Conservation (phyloP, 495 filamentous ascomycete species). For the Penicillium diatomitis region DNA sequence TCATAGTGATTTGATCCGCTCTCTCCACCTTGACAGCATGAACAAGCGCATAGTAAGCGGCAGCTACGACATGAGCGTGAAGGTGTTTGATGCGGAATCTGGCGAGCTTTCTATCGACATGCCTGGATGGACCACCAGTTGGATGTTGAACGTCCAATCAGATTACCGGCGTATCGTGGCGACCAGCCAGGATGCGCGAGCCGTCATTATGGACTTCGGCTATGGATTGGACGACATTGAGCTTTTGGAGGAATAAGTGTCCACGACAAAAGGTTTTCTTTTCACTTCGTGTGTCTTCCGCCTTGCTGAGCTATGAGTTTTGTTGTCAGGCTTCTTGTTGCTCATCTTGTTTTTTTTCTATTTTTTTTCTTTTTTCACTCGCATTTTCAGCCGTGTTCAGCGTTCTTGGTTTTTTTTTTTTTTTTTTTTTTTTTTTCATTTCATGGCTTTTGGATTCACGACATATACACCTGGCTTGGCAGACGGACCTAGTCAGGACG, state of each 20-base stretch:
- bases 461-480: too few species aligned
- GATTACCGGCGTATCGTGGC: slow-evolving; percentile 90
- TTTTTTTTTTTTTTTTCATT: too few species aligned
- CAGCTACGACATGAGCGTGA: slow-evolving; percentile 89
- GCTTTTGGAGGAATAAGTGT: slow-evolving; percentile 33
- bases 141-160: slow-evolving; percentile 91
- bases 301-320: slow-evolving; percentile 11
- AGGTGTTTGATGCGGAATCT: slow-evolving; percentile 75
- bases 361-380: too few species aligned
- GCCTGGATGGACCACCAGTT: slow-evolving; percentile 85
- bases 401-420: too few species aligned
- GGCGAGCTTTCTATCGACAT: slow-evolving; percentile 67
- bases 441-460: too few species aligned
- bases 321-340: not conserved
- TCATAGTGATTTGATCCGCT: slow-evolving; percentile 74
- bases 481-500: slow-evolving; percentile 2
- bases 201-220: slow-evolving; percentile 76
- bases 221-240: slow-evolving; percentile 42
- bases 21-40: slow-evolving; percentile 74
- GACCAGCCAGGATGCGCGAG: slow-evolving; percentile 85
- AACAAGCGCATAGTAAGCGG: slow-evolving; percentile 81
- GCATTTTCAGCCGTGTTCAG: too few species aligned
- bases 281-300: slow-evolving; percentile 7
- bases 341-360: too few species aligned
- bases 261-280: slow-evolving; percentile 6